Conservation (phyloP, 1,139 yeast genomes). For the Lizanozyma gosingica region DNA sequence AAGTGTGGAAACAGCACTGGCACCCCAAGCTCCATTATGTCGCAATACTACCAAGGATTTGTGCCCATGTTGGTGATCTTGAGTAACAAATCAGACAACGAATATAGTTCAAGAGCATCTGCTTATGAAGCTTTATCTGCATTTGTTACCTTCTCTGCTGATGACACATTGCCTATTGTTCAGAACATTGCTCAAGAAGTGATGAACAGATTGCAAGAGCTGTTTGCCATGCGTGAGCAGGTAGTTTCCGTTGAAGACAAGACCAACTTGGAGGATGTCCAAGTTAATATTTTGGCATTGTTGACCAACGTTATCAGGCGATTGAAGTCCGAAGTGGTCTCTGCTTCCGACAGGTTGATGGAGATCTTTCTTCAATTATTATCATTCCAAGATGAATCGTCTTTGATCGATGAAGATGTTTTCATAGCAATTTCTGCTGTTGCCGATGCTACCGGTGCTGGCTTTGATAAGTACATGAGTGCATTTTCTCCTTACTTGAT, state of each 20-base stretch:
- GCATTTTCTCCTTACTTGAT: slow-evolving; percentile 76
- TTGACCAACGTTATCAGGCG: slow-evolving; percentile 85
- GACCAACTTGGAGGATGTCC: slow-evolving; percentile 78
- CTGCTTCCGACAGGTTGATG: slow-evolving; percentile 82
- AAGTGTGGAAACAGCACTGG: slow-evolving; percentile 50
- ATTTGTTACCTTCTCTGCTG: slow-evolving; percentile 67
- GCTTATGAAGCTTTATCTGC: slow-evolving; percentile 90
- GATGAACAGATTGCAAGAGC: slow-evolving; percentile 60
- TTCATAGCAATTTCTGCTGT: slow-evolving; percentile 87
- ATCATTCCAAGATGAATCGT: slow-evolving; percentile 52
- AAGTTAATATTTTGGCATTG: slow-evolving; percentile 76
- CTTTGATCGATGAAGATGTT: slow-evolving; percentile 88
- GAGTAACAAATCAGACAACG: slow-evolving; percentile 70
- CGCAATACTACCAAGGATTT: slow-evolving; percentile 60
- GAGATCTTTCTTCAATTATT: slow-evolving; percentile 65
- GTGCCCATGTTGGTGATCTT: slow-evolving; percentile 65
- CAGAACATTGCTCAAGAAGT: slow-evolving; percentile 69
- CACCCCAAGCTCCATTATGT: slow-evolving; percentile 45
- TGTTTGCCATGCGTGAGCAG: slow-evolving; percentile 47
- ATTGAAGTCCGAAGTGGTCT: slow-evolving; percentile 53
- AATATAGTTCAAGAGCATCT: slow-evolving; percentile 83
- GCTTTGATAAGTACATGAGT: slow-evolving; percentile 69
- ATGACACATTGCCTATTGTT: slow-evolving; percentile 60
- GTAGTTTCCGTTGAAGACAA: slow-evolving; percentile 59
- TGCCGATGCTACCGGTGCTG: slow-evolving; percentile 66